These are phyloP conservation scores for Wickerhamiella siamensis DNA, from an alignment of 805 yeast species.

Conservation along the genomic window DNA sequence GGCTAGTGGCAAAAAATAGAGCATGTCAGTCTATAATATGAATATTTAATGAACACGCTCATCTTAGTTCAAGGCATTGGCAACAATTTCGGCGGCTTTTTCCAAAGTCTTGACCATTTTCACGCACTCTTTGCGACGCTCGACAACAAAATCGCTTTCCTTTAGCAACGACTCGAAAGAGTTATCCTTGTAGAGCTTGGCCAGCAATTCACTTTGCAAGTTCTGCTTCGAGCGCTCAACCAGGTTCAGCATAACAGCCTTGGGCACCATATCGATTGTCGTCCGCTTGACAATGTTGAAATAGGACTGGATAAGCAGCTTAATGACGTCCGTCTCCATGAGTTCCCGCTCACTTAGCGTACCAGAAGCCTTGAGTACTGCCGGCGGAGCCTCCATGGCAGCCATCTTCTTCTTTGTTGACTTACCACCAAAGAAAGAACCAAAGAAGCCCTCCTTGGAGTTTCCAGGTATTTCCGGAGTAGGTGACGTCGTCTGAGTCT, in stretches of 20 bases:
- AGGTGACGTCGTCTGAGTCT: conserved; percentile 38
- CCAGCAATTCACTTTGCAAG: conserved; percentile 79
- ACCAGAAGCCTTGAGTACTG: conserved; percentile 85
- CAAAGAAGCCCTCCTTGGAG: conserved; percentile 59
- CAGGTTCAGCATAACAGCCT: conserved; percentile 85
- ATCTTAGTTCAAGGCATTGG: conserved; percentile 9
- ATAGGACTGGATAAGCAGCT: conserved; percentile 77
- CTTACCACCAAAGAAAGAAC: conserved; percentile 85
- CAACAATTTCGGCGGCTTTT: conserved; percentile 81
- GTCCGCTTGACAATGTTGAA: conserved; percentile 88
- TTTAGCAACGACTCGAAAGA: conserved; percentile 58
- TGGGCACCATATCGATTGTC: conserved; percentile 85
- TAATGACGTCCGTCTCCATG: conserved; percentile 93
- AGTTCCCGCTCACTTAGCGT: conserved; percentile 88
- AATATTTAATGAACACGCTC: neutral
- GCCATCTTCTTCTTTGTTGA: conserved; percentile 68
- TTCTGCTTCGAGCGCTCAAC: conserved; percentile 73
- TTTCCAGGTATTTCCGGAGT: conserved; percentile 20
- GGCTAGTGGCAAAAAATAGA: too few species aligned
- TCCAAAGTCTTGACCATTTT: conserved; percentile 88
- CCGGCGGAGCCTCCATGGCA: conserved; percentile 94
- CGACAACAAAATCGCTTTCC: conserved; percentile 84
- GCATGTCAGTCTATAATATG: neutral
- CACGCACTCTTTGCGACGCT: conserved; percentile 85
- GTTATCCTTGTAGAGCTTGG: conserved; percentile 68